Base-by-base conservation (phyloP, 2,329 filamentous ascomycete genomes). In the Lachnum nothofagi region DNA sequence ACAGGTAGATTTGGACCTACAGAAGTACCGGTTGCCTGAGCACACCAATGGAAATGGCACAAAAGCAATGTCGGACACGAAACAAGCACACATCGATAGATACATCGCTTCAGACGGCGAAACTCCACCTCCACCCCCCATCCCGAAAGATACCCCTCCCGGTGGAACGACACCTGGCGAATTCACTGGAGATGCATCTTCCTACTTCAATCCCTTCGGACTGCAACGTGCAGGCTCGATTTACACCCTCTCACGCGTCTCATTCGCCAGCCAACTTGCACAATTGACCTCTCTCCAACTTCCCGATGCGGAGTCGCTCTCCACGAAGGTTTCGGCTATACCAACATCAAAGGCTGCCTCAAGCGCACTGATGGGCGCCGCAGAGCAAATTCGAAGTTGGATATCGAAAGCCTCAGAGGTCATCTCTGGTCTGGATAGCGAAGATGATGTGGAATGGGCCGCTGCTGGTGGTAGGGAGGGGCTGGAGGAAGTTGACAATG, bases 401-500 rank as follows among this genome's bases (percentile, higher is more conserved):
- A 95, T 96, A 63, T 79, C 80, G 55, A 96, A 96, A 67, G 91
- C 91, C 0, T 85, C 85, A 0, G 89, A 95, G 61, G 91, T 97
- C 25, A 82, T 98, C 45, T 80, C 80, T 46, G 91, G 91, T 4
- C 73, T 98, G 35, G 90, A 97, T 66, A 90, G 91, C 45, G 91
- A 97, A 55, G 93, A 97, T 66, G 93, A 98, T 64, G 90, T 97
- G 14, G 91, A 97, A 67, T 98, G 93, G 93, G 91, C 93, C 2
- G 91, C 91, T 1, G 81, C 81, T 5, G 93, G 89, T 44, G 93
- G 93, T 2, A 77, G 86, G 53, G 87, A 91, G 67, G 88, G 88
- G 2, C 73, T 91, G 29, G 83, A 83, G 43, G 83, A 86, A 58
- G 83, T 86, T 20, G 82, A 86, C 61, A 79, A 73, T 56, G 82